Conservation (phyloP, 2,329 filamentous ascomycete species). For the Ceratocystis eucalypticola region DNA sequence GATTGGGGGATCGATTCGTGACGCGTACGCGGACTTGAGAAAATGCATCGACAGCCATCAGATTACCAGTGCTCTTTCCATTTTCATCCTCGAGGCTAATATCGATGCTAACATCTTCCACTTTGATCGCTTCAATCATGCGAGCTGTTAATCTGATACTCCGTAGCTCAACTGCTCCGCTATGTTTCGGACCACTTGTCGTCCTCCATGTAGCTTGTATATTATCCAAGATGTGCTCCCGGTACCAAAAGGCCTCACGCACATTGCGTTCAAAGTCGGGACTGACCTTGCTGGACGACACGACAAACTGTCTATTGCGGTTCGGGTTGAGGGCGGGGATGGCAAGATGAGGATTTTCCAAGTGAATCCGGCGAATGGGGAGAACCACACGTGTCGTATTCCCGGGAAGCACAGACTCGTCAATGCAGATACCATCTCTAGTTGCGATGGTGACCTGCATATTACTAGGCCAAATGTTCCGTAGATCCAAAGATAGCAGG, state of each 20-base stretch:
- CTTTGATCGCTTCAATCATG: conserved; percentile 71
- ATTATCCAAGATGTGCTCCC: conserved; percentile 61
- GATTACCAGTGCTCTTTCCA: conserved; percentile 24
- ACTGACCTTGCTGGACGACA: conserved; percentile 64
- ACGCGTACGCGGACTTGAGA: conserved; percentile 56
- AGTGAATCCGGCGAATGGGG: conserved; percentile 59
- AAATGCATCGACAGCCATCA: conserved; percentile 37
- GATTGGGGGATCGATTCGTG: conserved; percentile 55
- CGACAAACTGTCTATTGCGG: conserved; percentile 82
- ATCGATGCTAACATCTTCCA: conserved; percentile 63
- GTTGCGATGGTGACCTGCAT: conserved; percentile 52
- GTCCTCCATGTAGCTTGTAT: conserved; percentile 61
- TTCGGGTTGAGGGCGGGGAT: conserved; percentile 71
- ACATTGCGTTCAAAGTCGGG: conserved; percentile 65
- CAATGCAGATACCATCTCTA: conserved; percentile 35
- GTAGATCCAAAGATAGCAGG: conserved; percentile 66
- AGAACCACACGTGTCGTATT: conserved; percentile 63
- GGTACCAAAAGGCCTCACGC: conserved; percentile 83
- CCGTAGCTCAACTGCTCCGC: conserved; percentile 62
- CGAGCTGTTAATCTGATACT: conserved; percentile 57
- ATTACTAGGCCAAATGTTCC: conserved; percentile 79
- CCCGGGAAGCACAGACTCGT: conserved; percentile 49
- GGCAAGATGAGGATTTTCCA: conserved; percentile 61
- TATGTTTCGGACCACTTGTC: conserved; percentile 35
- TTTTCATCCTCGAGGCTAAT: conserved; percentile 21